Base-by-base conservation (phyloP, 176 grass and related monocot species). In the Ananas comosus region DNA sequence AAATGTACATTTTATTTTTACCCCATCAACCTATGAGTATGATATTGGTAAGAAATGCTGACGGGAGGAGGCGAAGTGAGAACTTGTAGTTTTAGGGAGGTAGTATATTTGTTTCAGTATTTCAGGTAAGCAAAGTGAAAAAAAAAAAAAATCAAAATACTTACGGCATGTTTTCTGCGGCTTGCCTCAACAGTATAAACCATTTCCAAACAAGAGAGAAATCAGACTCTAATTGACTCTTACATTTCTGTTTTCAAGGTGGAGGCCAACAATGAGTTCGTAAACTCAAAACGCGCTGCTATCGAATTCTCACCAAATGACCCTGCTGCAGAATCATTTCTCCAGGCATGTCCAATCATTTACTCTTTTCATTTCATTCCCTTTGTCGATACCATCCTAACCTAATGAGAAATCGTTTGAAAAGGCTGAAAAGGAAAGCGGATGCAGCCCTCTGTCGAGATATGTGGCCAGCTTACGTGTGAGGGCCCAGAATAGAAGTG, bases 231-330 rank as follows among this genome's bases (percentile, higher is more conserved):
- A 18, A 61, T 21, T 16, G 7, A 14, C 21, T 2, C 0, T 72
- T 58, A 17, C 86, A 3, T 80, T 53, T 23, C 50, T 63, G 57
- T 14, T 53, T 87, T 68, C 51, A 87, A 97, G 93, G 54, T 85
- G 63, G 84, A 97, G 72, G 77, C 73, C 28, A 97, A 81, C 79
- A 63, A 69, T 70, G 93, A 97, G 50, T 97, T 85, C 63, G 57
- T 79, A 25, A 89, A 86, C 72, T 49, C 74, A 53, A 92, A 85
- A 51, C 93, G 86, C 17, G 47, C 28, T 2, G 71, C 68, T 12
- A 83, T 97, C 77, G 75, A 51, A 76, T 87, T 97, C 75, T 83
- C 71, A 51, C 89, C 93, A 16, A 88, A 78, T 85, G 93, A 92
- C 79, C 74, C 71, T 70, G 89, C 84, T 50, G 77, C 78, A 48